These are phyloP conservation scores for Xylaria arbuscula DNA, from an alignment of 2,329 filamentous ascomycete genomes.

Conservation along the genomic window DNA sequence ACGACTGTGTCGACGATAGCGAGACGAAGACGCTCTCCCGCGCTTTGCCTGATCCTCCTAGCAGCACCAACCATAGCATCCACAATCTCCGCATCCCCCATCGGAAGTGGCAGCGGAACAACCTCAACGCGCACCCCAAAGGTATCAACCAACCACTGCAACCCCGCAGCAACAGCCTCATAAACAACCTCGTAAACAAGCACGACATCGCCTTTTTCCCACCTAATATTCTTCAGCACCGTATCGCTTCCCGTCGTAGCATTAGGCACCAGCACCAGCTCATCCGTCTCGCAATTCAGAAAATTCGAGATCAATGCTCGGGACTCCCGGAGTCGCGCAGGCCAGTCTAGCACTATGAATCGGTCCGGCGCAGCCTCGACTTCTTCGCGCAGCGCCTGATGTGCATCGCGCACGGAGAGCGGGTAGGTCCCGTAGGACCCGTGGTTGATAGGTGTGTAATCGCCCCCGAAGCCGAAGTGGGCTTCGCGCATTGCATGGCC, in stretches of 20 bases:
- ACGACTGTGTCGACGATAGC: slow-evolving; percentile 75
- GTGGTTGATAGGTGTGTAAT: slow-evolving; percentile 49
- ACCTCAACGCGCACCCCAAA: slow-evolving; percentile 54
- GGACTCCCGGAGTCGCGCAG: slow-evolving; percentile 38
- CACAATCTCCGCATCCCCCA: slow-evolving; percentile 66
- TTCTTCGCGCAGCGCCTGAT: slow-evolving; percentile 41
- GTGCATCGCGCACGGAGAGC: slow-evolving; percentile 40
- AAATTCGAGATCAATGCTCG: slow-evolving; percentile 38
- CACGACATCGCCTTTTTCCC: slow-evolving; percentile 66
- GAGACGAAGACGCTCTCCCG: slow-evolving; percentile 60
- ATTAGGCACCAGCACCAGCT: slow-evolving; percentile 70
- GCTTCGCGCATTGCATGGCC: slow-evolving; percentile 47
- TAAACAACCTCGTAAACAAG: slow-evolving; percentile 74
- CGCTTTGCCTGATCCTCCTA: slow-evolving; percentile 44
- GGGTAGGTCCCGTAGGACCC: slow-evolving; percentile 48
- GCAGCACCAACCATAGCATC: slow-evolving; percentile 61
- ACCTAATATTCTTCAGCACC: slow-evolving; percentile 69
- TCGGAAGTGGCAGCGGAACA: slow-evolving; percentile 64
- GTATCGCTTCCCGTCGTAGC: slow-evolving; percentile 73
- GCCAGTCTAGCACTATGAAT: slow-evolving; percentile 47
- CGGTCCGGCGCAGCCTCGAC: slow-evolving; percentile 46
- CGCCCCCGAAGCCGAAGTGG: slow-evolving; percentile 48
- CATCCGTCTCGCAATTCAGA: slow-evolving; percentile 39
- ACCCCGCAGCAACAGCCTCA: slow-evolving; percentile 67
- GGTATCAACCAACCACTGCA: slow-evolving; percentile 68